Evolutionary conservation across 2,329 filamentous ascomycete species (phyloP), one percentile per base, ranked within the genome.

Genomic region (Neurospora sp.): DNA sequence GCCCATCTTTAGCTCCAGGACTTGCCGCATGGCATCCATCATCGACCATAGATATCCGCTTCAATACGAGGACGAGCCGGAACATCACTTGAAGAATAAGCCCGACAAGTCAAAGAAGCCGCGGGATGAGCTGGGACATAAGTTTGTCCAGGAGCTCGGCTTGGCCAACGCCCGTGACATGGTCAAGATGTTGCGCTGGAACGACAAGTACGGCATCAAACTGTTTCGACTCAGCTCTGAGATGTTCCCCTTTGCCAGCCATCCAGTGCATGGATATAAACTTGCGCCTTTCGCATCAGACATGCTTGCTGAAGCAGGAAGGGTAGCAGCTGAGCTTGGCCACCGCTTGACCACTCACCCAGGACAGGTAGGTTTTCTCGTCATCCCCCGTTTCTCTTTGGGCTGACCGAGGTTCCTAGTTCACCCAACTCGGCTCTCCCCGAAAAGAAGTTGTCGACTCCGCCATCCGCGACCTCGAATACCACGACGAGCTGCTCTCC

Each of bases 171-270:
- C 92, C 1, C 85, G 87, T 52, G 95, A 98, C 75, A 88, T 97
- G 39, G 81, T 86, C 70, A 97, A 96, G 79, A 93, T 97, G 88
- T 77, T 97, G 9, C 86, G 89, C 1, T 98, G 95, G 95, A 97
- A 98, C 77, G 90, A 96, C 73, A 91, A 89, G 74, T 97, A 95
- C 73, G 90, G 91, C 46, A 98, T 98, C 80, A 94, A 89, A 74
- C 97, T 98, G 78, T 88, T 98, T 87, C 88, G 95, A 1, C 83
- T 98, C 23, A 97, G 93, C 74, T 97, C 93, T 69, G 95, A 97
- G 75, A 97, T 97, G 92, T 98, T 98, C 73, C 95, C 95, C 0
- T 97, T 97, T 78, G 95, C 95, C 1, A 96, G 92, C 73, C 95
- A 98, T 76, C 86, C 87, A 33, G 91, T 93, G 72, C 91, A 97